Evolutionary conservation across 2,329 filamentous ascomycete genomes (phyloP).

Genomic region (Phaeosphaeria sp.): DNA sequence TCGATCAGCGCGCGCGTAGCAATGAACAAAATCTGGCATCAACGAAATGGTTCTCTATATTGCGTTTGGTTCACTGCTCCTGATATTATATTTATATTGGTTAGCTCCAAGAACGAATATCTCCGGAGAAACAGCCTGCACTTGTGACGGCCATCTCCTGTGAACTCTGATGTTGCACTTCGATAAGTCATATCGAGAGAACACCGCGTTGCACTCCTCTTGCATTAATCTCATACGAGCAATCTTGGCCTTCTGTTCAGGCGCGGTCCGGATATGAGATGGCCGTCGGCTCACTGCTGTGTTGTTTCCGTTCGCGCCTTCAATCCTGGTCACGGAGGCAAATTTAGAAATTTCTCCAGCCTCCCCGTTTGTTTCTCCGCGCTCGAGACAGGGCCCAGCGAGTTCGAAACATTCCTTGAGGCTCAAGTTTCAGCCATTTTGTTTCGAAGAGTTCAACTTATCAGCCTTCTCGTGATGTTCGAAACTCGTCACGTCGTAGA

Average conservation of each 20-base stretch:
- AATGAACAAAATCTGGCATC: too few relatives aligned
- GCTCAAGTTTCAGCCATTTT: neutral
- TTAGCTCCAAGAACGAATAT: too few relatives aligned
- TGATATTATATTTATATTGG: too few relatives aligned
- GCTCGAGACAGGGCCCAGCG: neutral
- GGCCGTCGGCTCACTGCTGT: neutral
- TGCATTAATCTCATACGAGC: neutral
- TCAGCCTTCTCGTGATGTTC: neutral
- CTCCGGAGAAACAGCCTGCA: too few relatives aligned
- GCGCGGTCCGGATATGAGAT: neutral
- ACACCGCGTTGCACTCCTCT: neutral
- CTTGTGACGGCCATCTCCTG: too few relatives aligned
- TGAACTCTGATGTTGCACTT: too few relatives aligned
- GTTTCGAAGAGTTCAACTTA: neutral
- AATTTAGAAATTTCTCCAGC: neutral
- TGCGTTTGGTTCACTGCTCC: too few relatives aligned
- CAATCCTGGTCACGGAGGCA: neutral
- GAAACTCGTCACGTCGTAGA: conserved; percentile 5
- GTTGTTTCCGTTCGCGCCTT: neutral
- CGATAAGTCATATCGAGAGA: too few relatives aligned
- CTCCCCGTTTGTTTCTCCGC: neutral
- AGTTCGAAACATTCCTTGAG: neutral
- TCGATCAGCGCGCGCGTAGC: too few relatives aligned
- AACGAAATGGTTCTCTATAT: too few relatives aligned
- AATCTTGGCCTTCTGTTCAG: neutral